Evolutionary conservation across 169 alveolate genomes (phyloP).

Genomic region (Babesia ovis): DNA sequence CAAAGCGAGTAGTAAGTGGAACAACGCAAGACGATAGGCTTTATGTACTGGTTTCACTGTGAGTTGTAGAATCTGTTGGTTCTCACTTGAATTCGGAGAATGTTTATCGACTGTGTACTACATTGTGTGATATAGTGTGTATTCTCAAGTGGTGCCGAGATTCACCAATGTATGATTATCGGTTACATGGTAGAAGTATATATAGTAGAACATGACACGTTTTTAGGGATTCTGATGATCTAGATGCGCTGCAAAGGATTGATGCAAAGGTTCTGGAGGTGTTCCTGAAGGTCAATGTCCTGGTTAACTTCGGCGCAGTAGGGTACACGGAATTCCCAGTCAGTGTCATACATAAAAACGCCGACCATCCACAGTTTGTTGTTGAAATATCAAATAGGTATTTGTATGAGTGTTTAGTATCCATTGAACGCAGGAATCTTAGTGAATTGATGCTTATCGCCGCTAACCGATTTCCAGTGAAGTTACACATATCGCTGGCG

Average conservation of each 20-base stretch:
- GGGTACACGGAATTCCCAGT: slow-evolving; percentile 53
- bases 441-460: slow-evolving; percentile 13
- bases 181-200: too few relatives aligned
- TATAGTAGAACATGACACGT: too few relatives aligned
- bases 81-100: neutral
- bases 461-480: slow-evolving; percentile 45
- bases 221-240: neutral
- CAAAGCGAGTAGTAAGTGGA: slow-evolving; percentile 1
- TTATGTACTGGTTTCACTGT: slow-evolving; percentile 8
- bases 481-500: slow-evolving; percentile 32
- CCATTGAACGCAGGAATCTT: slow-evolving; percentile 17
- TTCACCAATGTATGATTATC: too few relatives aligned
- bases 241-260: neutral
- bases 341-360: neutral
- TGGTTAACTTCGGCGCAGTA: slow-evolving; percentile 43
- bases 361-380: neutral
- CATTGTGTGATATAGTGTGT: too few relatives aligned
- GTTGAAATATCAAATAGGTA: slow-evolving; percentile 19
- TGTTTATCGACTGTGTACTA: too few relatives aligned
- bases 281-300: slow-evolving; percentile 23
- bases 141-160: too few relatives aligned
- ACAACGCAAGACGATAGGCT: neutral
- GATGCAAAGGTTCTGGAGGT: slow-evolving; percentile 1
- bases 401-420: neutral
- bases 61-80: neutral